Base-by-base conservation (phyloP, 2,329 filamentous ascomycete genomes). In the Tolypocladium amazonense region DNA sequence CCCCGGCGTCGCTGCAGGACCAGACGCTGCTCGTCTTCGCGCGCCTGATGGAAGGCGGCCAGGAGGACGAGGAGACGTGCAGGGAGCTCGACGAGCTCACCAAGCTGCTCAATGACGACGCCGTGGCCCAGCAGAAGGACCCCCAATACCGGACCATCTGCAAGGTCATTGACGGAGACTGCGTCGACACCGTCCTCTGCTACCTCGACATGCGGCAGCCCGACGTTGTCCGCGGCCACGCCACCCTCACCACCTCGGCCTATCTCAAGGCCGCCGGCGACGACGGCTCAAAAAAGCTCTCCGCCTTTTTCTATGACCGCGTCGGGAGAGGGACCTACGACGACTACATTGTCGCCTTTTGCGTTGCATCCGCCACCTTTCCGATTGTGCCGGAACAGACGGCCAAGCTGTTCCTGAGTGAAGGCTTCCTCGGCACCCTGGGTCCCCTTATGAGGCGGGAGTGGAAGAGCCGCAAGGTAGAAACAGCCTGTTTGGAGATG, bases 261-360 rank as follows among this genome's bases (percentile, higher is more conserved):
- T 90, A 94, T 68, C 82, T 97, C 62, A 89, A 93, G 71, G 85
- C 87, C 35, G 86, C 89, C 3, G 85, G 85, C 58, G 84, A 92
- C 15, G 81, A 83, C 8, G 90, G 91, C 4, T 81, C 86, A 64
- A 80, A 84, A 64, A 82, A 87, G 64, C 83, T 97, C 56, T 83
- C 84, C 6, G 81, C 82, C 6, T 93, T 94, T 71, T 89, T 97
- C 70, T 86, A 86, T 58, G 78, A 83, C 20, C 85, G 88, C 58
- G 80, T 96, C 20, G 76, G 82, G 65, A 86, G 88, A 63, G 87
- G 87, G 58, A 93, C 88, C 30, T 90, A 92, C 64, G 92, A 97
- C 68, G 90, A 96, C 72, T 85, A 95, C 65, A 90, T 96, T 59
- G 81, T 94, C 56, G 92, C 92, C 7, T 97, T 97, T 72, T 97